A percentile compares a stretch with the other conserved stretches of the same genome.
phyloP scores from a whole-genome alignment of 2,329 filamentous ascomycete genomes.

The Diplodia corticola region DNA sequence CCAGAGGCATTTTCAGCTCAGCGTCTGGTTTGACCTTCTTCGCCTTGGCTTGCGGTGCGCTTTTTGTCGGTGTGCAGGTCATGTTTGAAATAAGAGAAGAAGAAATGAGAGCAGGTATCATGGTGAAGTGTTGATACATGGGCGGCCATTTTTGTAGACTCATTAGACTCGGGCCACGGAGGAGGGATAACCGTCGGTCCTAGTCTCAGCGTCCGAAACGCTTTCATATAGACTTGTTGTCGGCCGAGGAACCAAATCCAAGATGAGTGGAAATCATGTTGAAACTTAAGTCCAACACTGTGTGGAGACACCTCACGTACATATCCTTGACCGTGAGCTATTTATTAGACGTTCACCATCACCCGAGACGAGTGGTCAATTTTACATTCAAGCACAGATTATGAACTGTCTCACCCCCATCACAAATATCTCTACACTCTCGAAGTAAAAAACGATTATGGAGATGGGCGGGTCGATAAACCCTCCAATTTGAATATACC shows the following conservation, averaged over 20 bases:
- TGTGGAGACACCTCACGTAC: neutral
- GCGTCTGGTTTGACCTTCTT: conserved; percentile 76
- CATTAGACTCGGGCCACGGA: neutral
- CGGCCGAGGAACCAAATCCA: neutral
- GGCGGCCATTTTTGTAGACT: neutral
- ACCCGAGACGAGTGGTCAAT: too few relatives aligned
- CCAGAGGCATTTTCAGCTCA: conserved; percentile 73
- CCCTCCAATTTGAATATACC: too few relatives aligned
- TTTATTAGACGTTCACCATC: too few relatives aligned
- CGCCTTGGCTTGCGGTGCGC: conserved; percentile 64
- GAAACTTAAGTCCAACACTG: too few relatives aligned
- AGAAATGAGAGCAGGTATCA: conserved; percentile 79
- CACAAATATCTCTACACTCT: too few relatives aligned
- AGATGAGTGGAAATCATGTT: too few relatives aligned
- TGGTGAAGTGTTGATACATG: conserved; percentile 70
- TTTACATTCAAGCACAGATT: too few relatives aligned
- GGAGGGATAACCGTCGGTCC: neutral
- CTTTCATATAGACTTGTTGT: neutral
- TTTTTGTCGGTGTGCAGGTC: conserved; percentile 85
- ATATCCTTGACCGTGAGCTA: too few relatives aligned
- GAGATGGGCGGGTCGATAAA: too few relatives aligned
- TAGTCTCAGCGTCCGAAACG: neutral
- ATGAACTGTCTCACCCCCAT: too few relatives aligned
- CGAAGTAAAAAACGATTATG: too few relatives aligned
- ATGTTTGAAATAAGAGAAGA: conserved; percentile 95